These are phyloP conservation scores for Ascochyta rabiei DNA, from an alignment of 2,329 filamentous ascomycete species.

Conservation along the genomic window DNA sequence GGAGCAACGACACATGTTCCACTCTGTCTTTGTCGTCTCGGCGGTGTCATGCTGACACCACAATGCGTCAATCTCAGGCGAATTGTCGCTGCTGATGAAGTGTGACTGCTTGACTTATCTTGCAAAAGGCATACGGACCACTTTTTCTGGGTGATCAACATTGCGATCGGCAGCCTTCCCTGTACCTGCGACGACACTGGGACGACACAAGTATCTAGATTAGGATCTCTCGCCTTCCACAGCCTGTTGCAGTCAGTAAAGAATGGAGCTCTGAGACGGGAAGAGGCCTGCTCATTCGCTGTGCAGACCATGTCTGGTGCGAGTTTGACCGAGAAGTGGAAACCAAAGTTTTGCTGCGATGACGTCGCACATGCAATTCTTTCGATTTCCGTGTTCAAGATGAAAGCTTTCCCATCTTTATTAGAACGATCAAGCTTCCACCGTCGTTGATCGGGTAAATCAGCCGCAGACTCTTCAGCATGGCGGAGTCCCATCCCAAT, in stretches of 20 bases:
- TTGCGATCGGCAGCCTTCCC: slow-evolving; percentile 12
- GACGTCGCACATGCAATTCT: slow-evolving; percentile 33
- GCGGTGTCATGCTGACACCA: not conserved
- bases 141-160: slow-evolving; percentile 10
- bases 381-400: slow-evolving; percentile 20
- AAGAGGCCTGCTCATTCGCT: slow-evolving; percentile 4
- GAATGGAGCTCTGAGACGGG: slow-evolving; percentile 1
- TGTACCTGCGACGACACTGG: not conserved
- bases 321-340: slow-evolving; percentile 14
- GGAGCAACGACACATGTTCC: not conserved
- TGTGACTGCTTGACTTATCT: not conserved
- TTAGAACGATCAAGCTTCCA: not conserved
- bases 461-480: slow-evolving; percentile 10
- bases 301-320: not conserved
- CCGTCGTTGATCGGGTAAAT: not conserved
- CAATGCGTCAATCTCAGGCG: not conserved
- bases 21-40: not conserved
- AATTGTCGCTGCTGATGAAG: not conserved
- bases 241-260: slow-evolving; percentile 2
- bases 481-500: slow-evolving; percentile 15
- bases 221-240: not conserved
- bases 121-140: not conserved
- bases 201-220: not conserved
- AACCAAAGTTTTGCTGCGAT: slow-evolving; percentile 19
- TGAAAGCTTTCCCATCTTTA: slow-evolving; percentile 8